Evolutionary conservation across 2,329 filamentous ascomycete genomes (phyloP), one percentile per base, ranked within the genome.

Genomic region (Hirsutella minnesotensis): DNA sequence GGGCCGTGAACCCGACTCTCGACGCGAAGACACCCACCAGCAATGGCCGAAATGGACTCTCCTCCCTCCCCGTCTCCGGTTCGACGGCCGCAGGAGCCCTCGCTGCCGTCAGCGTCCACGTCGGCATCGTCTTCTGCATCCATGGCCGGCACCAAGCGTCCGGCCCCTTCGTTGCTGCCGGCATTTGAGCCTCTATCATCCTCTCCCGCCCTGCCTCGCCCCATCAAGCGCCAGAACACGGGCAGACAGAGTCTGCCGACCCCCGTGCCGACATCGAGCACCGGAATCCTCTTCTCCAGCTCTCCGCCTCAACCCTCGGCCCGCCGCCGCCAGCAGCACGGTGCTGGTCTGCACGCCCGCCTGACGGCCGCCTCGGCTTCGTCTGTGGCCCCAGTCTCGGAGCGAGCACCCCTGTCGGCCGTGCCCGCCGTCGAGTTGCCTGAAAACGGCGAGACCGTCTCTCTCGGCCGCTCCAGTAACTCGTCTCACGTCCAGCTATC

Each of bases 401-500:
- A 94, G 54, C 83, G 92, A 56, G 79, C 79, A 53, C 92, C 92
- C 34, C 74, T 98, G 41, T 82, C 82, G 41, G 77, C 83, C 40
- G 81, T 98, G 40, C 87, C 88, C n/a, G 79, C 81, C 19, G 71
- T 96, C 49, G 78, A 86, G 59, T 76, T 96, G 16, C 80, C 81
- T 43, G 82, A 81, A 51, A 86, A 84, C 63, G 89, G 90, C 49
- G 86, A 94, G 54, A 69, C 79, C 13, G 66, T 95, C 29, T 73
- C 83, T 47, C 92, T 98, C 83, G 92, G 92, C 49, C 79, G 92
- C 51, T 95, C 89, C 5, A 95, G 86, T 66, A 90, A 87, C 63
- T 94, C 89, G 13, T 94, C 88, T n/a, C 81, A 95, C 58, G 92
- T 90, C 61, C 90, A 95, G 64, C 75, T 98, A 13, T 92, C 92